phyloP scores from a whole-genome alignment of 1,284 basidiomycete genomes.

The Trametes pubescens region DNA sequence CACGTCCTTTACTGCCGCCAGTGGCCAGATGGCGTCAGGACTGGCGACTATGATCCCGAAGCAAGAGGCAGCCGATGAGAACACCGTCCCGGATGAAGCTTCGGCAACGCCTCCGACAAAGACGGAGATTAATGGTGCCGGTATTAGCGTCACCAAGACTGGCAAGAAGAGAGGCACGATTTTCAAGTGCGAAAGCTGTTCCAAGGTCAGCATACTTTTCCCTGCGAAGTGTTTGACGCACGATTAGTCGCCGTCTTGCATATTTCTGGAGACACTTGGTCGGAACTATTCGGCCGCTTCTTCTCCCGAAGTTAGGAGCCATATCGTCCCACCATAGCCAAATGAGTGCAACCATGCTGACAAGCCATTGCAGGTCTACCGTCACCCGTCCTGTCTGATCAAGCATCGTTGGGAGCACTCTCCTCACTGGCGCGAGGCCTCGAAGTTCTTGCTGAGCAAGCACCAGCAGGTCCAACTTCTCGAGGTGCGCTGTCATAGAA shows the following conservation, averaged over 20 bases:
- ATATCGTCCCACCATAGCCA: neutral
- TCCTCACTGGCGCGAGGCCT: constrained; percentile 96
- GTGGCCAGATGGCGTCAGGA: constrained; percentile 29
- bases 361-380: constrained; percentile 72
- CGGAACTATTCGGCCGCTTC: constrained; percentile 12
- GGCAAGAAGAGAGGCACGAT: constrained; percentile 81
- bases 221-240: neutral
- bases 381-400: constrained; percentile 93
- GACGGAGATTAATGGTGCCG: constrained; percentile 48
- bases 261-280: constrained; percentile 1
- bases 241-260: neutral
- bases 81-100: constrained; percentile 31
- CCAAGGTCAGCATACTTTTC: constrained; percentile 65
- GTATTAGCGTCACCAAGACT: constrained; percentile 42
- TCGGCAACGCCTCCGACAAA: constrained; percentile 34
- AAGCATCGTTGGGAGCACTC: constrained; percentile 99
- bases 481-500: constrained; percentile 62
- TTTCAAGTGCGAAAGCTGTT: constrained; percentile 93
- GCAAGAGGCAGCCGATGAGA: constrained; percentile 37
- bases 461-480: constrained; percentile 98
- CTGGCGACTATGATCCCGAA: constrained; percentile 34
- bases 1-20: constrained; percentile 39
- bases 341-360: constrained; percentile 18
- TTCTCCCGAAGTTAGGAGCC: neutral
- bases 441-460: constrained; percentile 93